Conservation (phyloP, 805 yeast genomes). For the Yamadazyma akitaensis region DNA sequence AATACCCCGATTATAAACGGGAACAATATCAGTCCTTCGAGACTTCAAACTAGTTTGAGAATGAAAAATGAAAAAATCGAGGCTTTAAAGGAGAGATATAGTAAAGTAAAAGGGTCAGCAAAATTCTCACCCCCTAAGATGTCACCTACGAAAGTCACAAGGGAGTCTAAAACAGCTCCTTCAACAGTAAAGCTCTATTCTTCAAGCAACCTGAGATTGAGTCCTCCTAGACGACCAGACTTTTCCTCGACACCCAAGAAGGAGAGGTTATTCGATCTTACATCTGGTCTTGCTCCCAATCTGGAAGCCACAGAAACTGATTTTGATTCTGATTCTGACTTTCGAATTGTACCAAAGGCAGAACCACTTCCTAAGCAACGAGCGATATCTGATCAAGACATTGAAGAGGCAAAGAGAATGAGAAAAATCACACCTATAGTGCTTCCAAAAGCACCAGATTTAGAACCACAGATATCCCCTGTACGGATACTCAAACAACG, state of each 20-base stretch:
- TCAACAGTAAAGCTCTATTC: conserved; percentile 1
- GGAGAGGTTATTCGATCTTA: not conserved
- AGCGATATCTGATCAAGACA: conserved; percentile 9
- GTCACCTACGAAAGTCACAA: conserved; percentile 1
- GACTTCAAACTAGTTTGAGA: conserved; percentile 36
- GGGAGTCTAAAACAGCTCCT: not conserved
- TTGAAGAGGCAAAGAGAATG: conserved; percentile 33
- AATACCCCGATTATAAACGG: conserved; percentile 20
- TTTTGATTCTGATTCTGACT: not conserved
- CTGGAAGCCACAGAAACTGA: not conserved
- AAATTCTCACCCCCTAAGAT: not conserved
- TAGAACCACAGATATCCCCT: conserved; percentile 29
- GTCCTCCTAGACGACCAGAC: conserved; percentile 14
- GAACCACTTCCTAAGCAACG: conserved; percentile 4
- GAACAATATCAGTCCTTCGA: conserved; percentile 31
- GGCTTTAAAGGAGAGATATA: conserved; percentile 33
- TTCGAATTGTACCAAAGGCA: not conserved
- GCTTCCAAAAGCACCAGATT: conserved; percentile 27
- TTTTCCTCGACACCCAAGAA: conserved; percentile 9
- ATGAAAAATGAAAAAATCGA: conserved; percentile 31
- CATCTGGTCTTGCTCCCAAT: not conserved
- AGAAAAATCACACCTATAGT: conserved; percentile 35
- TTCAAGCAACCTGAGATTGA: conserved; percentile 2
- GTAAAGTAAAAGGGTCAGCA: conserved; percentile 17
- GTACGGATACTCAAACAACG: conserved; percentile 27